phyloP scores from a whole-genome alignment of 768 basidiomycete genomes.

The Phaffia tasmanica region DNA sequence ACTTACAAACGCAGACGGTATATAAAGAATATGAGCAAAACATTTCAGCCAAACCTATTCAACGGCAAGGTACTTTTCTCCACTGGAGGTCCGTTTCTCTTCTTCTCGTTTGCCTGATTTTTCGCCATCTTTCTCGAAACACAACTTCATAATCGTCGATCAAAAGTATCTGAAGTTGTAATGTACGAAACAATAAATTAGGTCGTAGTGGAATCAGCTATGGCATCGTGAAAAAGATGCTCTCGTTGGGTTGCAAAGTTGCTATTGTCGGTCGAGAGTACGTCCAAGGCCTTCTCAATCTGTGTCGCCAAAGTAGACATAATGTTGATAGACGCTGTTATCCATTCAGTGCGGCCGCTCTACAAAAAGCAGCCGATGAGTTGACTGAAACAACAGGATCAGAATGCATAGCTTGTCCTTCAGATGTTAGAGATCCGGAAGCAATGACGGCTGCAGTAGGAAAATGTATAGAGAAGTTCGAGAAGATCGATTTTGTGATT shows the following conservation, averaged over 20 bases:
- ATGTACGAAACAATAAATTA: background rate
- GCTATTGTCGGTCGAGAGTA: conserved; percentile 80
- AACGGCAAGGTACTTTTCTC: conserved; percentile 69
- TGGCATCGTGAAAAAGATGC: conserved; percentile 71
- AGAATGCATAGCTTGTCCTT: conserved; percentile 59
- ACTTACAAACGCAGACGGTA: too few species aligned
- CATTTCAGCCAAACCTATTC: conserved; percentile 70
- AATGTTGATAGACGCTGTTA: conserved; percentile 6
- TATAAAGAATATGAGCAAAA: conserved; percentile 35
- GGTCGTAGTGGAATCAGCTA: conserved; percentile 73
- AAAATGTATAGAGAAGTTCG: conserved; percentile 62
- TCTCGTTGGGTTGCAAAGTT: conserved; percentile 61
- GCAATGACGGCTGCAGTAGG: conserved; percentile 63
- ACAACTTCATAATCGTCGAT: background rate
- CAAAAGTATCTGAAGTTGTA: background rate
- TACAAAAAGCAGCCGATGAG: conserved; percentile 57
- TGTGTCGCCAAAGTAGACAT: background rate
- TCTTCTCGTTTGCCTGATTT: background rate
- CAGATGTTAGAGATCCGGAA: conserved; percentile 70
- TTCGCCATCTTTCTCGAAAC: background rate
- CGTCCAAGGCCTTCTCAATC: conserved; percentile 33
- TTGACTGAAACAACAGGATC: conserved; percentile 59
- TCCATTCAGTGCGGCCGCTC: conserved; percentile 52
- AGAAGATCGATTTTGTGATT: conserved; percentile 86
- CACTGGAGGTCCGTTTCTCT: conserved; percentile 54